Conservation (phyloP, 805 yeast species). For the Ascoidea asiatica region DNA sequence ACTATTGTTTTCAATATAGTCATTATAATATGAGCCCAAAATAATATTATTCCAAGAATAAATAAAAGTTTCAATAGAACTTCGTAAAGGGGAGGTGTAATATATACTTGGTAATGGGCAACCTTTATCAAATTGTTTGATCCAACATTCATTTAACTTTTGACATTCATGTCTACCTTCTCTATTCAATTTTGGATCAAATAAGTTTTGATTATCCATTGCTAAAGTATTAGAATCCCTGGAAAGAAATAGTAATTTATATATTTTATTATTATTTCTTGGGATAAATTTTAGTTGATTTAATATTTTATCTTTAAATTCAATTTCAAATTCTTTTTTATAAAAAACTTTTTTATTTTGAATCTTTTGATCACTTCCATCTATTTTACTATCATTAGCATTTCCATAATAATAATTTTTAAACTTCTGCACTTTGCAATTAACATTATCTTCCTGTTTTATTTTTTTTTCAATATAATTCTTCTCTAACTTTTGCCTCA, state of each 20-base stretch:
- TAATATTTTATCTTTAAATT: not conserved
- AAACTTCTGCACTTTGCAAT: too few species aligned
- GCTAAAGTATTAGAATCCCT: not conserved
- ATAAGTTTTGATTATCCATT: not conserved
- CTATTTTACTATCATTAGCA: too few species aligned
- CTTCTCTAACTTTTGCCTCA: not conserved
- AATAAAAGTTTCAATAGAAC: not conserved
- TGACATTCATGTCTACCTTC: constrained; percentile 11
- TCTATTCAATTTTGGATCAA: not conserved
- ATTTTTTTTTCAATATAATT: too few species aligned
- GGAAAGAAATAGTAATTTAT: not conserved
- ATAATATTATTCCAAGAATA: not conserved
- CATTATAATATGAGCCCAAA: not conserved
- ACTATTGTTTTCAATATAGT: not conserved
- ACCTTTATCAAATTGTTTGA: constrained; percentile 18
- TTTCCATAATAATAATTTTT: too few species aligned
- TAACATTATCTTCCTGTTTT: too few species aligned
- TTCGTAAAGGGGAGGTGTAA: not conserved
- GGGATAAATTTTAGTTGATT: not conserved
- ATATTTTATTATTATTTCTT: not conserved
- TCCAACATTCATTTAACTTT: constrained; percentile 36
- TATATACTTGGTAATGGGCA: not conserved
- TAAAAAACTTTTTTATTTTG: not conserved
- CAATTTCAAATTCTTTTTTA: not conserved
- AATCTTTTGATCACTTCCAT: too few species aligned